Percentiles rank a stretch among this genome's conserved stretches.
These are phyloP conservation scores for Tylopilus sp. DNA, from an alignment of 1,284 basidiomycete species.

Conservation along the genomic window DNA sequence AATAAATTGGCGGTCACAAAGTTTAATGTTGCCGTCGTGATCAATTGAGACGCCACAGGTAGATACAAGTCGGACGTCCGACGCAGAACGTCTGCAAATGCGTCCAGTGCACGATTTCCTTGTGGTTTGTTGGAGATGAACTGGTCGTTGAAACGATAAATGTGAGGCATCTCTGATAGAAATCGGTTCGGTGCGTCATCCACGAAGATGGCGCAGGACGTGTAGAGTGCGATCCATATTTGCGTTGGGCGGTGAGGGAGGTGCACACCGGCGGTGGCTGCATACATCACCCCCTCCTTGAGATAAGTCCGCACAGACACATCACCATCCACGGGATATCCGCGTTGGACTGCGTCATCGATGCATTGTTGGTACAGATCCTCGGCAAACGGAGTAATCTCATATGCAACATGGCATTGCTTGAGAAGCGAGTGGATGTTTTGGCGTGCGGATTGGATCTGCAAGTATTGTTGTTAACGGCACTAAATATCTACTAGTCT, in stretches of 20 bases:
- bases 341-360: slow-evolving; percentile 18
- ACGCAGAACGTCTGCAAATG: slow-evolving; percentile 38
- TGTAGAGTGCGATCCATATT: slow-evolving; percentile 46
- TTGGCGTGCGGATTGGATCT: slow-evolving; percentile 22
- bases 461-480: slow-evolving; percentile 5
- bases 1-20: slow-evolving; percentile 40
- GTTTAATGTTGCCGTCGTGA: slow-evolving; percentile 40
- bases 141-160: slow-evolving; percentile 41
- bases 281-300: slow-evolving; percentile 30
- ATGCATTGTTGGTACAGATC: slow-evolving; percentile 31
- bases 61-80: slow-evolving; percentile 29
- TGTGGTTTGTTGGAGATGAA: slow-evolving; percentile 36
- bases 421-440: slow-evolving; percentile 30
- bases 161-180: slow-evolving; percentile 26
- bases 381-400: slow-evolving; percentile 24
- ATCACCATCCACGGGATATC: slow-evolving; percentile 28
- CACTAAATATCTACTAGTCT: neutral
- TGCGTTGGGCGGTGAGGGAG: slow-evolving; percentile 23
- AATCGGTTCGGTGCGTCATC: slow-evolving; percentile 40
- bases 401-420: slow-evolving; percentile 25
- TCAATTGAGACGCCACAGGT: slow-evolving; percentile 35
- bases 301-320: slow-evolving; percentile 26
- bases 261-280: slow-evolving; percentile 23
- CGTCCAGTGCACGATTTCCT: slow-evolving; percentile 35
- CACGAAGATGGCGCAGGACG: slow-evolving; percentile 38